Base-by-base conservation (phyloP, 2,329 filamentous ascomycete species). In the Calonectria naviculata region DNA sequence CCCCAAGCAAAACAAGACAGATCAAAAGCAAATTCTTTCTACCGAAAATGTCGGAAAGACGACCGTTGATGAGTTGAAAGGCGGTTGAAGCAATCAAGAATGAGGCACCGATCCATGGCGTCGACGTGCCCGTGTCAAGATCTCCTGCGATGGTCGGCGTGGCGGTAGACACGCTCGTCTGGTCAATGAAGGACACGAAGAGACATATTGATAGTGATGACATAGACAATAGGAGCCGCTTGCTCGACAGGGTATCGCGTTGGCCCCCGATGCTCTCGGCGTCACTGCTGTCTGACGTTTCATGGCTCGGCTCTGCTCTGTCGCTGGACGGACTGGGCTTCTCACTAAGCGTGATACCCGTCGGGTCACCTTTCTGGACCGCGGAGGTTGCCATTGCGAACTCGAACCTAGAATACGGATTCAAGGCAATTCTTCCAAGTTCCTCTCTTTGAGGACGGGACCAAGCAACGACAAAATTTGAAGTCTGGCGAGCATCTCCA, bases 191-290 rank as follows among this genome's bases (percentile, higher is more conserved):
- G 1, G 79, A 79, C 17, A 82, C 78, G 8, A 83, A 79, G 15
- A 83, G 74, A 7, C 77, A 78, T 8, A 82, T 68, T 0, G 80
- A 78, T 17, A 83, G 70, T 1, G 79, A 76, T 0, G 75, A 68
- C 44, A 82, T 76, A 26, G 80, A 79, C 9, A 81, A 68, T 15
- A 83, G 65, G 38, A 82, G 78, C 28, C 77, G 79, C 42, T 78
- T 80, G 1, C 71, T 79, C 49, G 73, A 83, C 80, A 79, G 82
- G 76, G 54, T 84, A 71, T 71, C 83, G 68, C 67, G 84, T 79
- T 75, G 83, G 8, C 75, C 77, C 29, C 78, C 78, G 17, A 80
- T 71, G 47, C 78, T 79, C 52, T 77, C 73, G 1, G 64, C 71
- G 19, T 79, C 75, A 24, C 56, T 68, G 47, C 61, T 61, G 24